Conservation (phyloP, 345 rosid genomes). For the Pistacia atlantica region DNA sequence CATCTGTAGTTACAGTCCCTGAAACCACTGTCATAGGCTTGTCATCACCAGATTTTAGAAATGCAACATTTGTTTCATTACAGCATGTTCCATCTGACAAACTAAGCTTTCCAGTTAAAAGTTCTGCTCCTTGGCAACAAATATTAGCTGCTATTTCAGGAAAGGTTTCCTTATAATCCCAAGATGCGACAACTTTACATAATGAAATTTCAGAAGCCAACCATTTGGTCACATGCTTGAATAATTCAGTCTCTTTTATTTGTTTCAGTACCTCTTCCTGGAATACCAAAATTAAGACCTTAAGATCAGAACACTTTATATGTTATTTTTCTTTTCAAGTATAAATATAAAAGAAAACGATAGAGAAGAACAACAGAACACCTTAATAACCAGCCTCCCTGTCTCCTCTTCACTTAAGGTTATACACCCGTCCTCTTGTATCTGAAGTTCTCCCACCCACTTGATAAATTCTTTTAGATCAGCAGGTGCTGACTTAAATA, state of each 20-base stretch:
- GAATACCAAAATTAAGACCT: not conserved
- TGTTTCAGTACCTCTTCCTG: conserved; percentile 34
- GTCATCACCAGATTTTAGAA: conserved; percentile 6
- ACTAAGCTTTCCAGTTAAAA: conserved; percentile 24
- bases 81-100: conserved; percentile 15
- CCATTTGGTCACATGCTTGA: conserved; percentile 23
- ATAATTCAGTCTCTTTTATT: conserved; percentile 24
- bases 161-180: conserved; percentile 10
- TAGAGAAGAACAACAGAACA: not conserved
- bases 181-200: conserved; percentile 9
- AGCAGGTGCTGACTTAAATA: conserved; percentile 27
- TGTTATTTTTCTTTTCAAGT: not conserved
- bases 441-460: conserved; percentile 28
- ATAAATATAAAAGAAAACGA: not conserved
- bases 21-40: conserved; percentile 29
- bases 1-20: conserved; percentile 15
- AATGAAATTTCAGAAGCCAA: conserved; percentile 19
- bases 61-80: conserved; percentile 20
- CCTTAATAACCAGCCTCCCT: conserved; percentile 24
- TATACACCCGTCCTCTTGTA: conserved; percentile 19
- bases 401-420: conserved; percentile 27
- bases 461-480: conserved; percentile 24
- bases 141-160: conserved; percentile 29
- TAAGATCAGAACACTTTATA: not conserved
- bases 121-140: conserved; percentile 38